A percentile compares a stretch with the other conserved stretches of the same genome.
Conservation (phyloP, 768 basidiomycete species). For the Candolleomyces aberdarensis region DNA sequence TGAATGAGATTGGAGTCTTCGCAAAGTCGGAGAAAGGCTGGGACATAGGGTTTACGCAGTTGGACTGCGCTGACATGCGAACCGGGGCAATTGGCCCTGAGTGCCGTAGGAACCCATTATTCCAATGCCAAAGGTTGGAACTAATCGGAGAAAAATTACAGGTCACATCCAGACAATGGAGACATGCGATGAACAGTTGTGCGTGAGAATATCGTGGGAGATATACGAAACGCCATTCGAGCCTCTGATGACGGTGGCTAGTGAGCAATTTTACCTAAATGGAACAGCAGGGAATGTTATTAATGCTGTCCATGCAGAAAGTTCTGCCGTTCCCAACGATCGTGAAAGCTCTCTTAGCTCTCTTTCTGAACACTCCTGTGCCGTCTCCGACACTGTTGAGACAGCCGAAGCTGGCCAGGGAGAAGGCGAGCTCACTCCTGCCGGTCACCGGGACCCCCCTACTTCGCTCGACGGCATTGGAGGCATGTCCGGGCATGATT, state of each 20-base stretch:
- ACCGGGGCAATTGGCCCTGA: neutral
- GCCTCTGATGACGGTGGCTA: neutral
- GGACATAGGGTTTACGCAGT: neutral
- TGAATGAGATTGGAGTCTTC: neutral
- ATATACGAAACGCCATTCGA: neutral
- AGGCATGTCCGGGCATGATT: slow-evolving; percentile 12
- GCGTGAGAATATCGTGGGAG: neutral
- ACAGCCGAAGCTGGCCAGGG: slow-evolving; percentile 16
- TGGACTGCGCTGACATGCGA: neutral
- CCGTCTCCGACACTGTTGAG: slow-evolving; percentile 1
- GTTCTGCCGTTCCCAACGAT: neutral
- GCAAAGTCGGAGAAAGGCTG: neutral
- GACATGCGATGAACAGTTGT: neutral
- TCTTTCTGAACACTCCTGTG: neutral
- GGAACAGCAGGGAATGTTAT: too few relatives aligned
- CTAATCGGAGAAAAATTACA: neutral
- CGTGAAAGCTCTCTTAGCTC: neutral
- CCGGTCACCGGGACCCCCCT: slow-evolving; percentile 5
- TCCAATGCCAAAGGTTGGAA: too few relatives aligned
- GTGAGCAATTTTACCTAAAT: neutral
- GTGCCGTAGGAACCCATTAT: neutral
- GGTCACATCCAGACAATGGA: neutral
- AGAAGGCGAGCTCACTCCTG: slow-evolving; percentile 18
- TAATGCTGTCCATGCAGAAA: neutral
- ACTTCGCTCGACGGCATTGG: slow-evolving; percentile 11